Base-by-base conservation (phyloP, 805 yeast species). In the Candida coquimbonensis region DNA sequence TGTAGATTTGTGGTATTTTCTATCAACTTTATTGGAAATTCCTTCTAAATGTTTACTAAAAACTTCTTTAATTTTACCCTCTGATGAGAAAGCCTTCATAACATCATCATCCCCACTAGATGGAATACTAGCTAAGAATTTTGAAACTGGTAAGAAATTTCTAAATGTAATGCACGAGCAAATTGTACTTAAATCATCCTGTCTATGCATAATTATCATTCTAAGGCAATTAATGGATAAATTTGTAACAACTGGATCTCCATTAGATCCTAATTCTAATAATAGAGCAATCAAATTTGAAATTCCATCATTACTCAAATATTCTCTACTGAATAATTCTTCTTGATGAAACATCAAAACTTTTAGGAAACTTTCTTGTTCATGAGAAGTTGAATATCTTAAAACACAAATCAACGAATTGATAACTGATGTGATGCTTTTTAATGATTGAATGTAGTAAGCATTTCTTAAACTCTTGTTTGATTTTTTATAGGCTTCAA, bases 261-360 rank as follows among this genome's bases (percentile, higher is more conserved):
- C 46, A 17, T 42, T 40, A 0, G 55, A 36, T 9, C 58, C 53
- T 12, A 54, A 48, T 9, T 45, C 48, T 13, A 59, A 42, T 14
- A 65, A 41, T 17, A 59, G 49, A 8, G 63, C 59, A 13, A 72
- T 53, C 14, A 74, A 48, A 37, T 63, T 61, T 0, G 67, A 58
- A 14, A 68, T 47, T 27, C 61, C 62, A n/a, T 63, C 62, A 45
- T 59, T 62, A 16, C 62, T 59, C 17, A 76, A 49, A 3, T 62
- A 55, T 1, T 61, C 70, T 12, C 39, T 49, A 6, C 49, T 48
- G 46, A 66, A 62, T 7, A 59, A 48, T n/a, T 54, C 44, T 27
- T 58, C 60, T 41, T 66, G 69, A 26, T 61, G 62, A 34, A 63
- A 63, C 47, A 65, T 50, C 9, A 65, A 36, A 19, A 53, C 46